Conservation (phyloP, 2,329 filamentous ascomycete genomes). For the Fonsecaea pugnacius region DNA sequence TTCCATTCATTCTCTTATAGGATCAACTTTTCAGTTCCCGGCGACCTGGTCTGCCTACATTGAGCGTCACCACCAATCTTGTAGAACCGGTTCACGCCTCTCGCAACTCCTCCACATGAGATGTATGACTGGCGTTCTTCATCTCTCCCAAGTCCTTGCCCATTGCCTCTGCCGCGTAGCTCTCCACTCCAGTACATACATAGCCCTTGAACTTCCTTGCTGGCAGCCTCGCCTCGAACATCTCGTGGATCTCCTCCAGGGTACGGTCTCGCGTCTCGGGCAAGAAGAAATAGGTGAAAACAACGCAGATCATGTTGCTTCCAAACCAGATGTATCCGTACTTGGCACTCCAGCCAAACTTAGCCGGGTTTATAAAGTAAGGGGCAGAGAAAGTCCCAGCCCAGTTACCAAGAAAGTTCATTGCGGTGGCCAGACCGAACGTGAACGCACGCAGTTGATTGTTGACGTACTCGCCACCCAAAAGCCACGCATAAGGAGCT, state of each 20-base stretch:
- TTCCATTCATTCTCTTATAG: background rate
- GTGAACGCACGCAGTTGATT: slow-evolving; percentile 48
- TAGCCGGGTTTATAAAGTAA: slow-evolving; percentile 51
- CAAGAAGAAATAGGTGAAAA: slow-evolving; percentile 45
- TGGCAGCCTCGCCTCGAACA: slow-evolving; percentile 46
- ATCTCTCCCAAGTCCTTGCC: slow-evolving; percentile 19
- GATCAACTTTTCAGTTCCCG: background rate
- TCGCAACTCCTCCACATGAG: slow-evolving; percentile 25
- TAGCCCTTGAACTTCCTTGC: slow-evolving; percentile 46
- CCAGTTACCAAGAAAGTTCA: slow-evolving; percentile 50
- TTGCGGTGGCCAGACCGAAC: slow-evolving; percentile 46
- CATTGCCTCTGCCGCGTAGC: slow-evolving; percentile 28
- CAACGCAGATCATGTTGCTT: slow-evolving; percentile 42
- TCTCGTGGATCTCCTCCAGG: slow-evolving; percentile 32
- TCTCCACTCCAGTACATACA: slow-evolving; percentile 41
- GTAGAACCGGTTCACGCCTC: background rate
- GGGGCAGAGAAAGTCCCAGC: slow-evolving; percentile 48
- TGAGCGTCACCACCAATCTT: background rate
- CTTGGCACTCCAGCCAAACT: slow-evolving; percentile 44
- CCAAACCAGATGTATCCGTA: slow-evolving; percentile 50
- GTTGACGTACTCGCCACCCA: slow-evolving; percentile 49
- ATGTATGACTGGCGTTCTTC: slow-evolving; percentile 12
- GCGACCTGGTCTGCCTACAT: background rate
- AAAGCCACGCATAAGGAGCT: slow-evolving; percentile 43
- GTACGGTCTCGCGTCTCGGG: slow-evolving; percentile 60